Percentiles rank a stretch among this genome's conserved stretches.
Conservation (phyloP, 805 yeast species). For the Zygosaccharomyces kombuchaensis region DNA sequence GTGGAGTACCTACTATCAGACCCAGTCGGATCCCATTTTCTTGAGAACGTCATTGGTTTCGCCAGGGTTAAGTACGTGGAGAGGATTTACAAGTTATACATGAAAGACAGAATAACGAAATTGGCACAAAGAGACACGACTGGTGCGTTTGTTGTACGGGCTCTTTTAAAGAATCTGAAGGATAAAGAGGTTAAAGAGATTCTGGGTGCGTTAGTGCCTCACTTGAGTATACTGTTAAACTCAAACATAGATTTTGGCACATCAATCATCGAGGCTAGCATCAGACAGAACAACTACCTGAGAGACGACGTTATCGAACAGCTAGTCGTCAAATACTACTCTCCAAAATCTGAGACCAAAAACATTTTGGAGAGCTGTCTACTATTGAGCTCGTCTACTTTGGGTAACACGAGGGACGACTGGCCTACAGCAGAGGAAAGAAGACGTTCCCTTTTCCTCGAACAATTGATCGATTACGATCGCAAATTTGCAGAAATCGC, state of each 20-base stretch:
- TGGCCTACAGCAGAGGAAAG: slow-evolving; percentile 93
- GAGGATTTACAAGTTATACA: slow-evolving; percentile 64
- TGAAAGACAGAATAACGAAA: slow-evolving; percentile 68
- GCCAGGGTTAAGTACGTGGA: slow-evolving; percentile 66
- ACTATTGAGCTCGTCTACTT: slow-evolving; percentile 60
- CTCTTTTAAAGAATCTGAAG: slow-evolving; percentile 60
- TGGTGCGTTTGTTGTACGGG: slow-evolving; percentile 75
- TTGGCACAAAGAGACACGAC: slow-evolving; percentile 78
- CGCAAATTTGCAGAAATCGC: slow-evolving; percentile 52
- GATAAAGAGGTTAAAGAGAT: slow-evolving; percentile 58
- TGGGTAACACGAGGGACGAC: slow-evolving; percentile 78
- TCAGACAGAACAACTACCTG: slow-evolving; percentile 51
- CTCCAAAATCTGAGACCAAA: slow-evolving; percentile 33
- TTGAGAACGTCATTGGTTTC: slow-evolving; percentile 63
- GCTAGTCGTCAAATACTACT: slow-evolving; percentile 44
- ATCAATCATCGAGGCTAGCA: slow-evolving; percentile 62
- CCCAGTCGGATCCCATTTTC: slow-evolving; percentile 89
- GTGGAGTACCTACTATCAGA: slow-evolving; percentile 81
- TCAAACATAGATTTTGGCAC: slow-evolving; percentile 69
- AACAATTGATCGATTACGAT: slow-evolving; percentile 68
- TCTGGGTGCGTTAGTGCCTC: slow-evolving; percentile 62
- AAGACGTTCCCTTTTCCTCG: slow-evolving; percentile 69
- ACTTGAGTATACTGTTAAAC: slow-evolving; percentile 54
- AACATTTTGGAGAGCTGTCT: slow-evolving; percentile 66
- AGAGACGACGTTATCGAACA: slow-evolving; percentile 54